Base-by-base conservation (phyloP, 1,139 yeast genomes). In the Scheffersomyces quercinus region DNA sequence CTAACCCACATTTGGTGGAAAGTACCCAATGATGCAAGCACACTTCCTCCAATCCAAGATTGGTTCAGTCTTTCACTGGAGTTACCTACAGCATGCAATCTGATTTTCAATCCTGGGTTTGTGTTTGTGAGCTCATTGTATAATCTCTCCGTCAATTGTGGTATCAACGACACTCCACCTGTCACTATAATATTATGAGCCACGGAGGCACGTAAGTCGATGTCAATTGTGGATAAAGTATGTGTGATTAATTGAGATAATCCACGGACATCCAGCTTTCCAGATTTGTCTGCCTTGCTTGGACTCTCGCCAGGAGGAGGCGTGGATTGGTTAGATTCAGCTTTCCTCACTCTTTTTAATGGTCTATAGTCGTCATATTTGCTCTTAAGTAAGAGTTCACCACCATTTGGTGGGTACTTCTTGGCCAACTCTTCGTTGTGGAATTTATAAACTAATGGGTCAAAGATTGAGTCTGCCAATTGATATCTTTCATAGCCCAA, bases 1-100 rank as follows among this genome's bases (percentile, higher is more conserved):
- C 95, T 88, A 3, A 93, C 96, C 98, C 99, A 93, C 70, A 88
- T 73, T 66, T 93, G 99, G 64, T 93, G 99, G 74, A 93, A 93
- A 2, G 97, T 90, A 26, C 99, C 99, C 57, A 93, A 75, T 43
- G 96, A 86, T 3, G 97, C 85, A 46, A 93, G 73, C 34, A 93
- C 95, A 52, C 95, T 85, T 6, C 97, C 98, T 36, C 99, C 99
- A 43, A 93, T 81, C 98, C 99, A 93, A 6, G 95, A 77, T 50
- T 95, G 90, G 60, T 82, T 88, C 52, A 83, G 81, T 57, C 98
- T 79, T 65, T 93, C 99, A 40, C 78, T 77, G 2, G 87, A 68
- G 60, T 88, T 88, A 32, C 99, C 98, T 4, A 88, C 83, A 1
- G 97, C 88, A 56, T 90, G 88, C 38, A 93, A 78, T 58, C 98